Base-by-base conservation (phyloP, 2,329 filamentous ascomycete genomes). In the Aspergillus persii region DNA sequence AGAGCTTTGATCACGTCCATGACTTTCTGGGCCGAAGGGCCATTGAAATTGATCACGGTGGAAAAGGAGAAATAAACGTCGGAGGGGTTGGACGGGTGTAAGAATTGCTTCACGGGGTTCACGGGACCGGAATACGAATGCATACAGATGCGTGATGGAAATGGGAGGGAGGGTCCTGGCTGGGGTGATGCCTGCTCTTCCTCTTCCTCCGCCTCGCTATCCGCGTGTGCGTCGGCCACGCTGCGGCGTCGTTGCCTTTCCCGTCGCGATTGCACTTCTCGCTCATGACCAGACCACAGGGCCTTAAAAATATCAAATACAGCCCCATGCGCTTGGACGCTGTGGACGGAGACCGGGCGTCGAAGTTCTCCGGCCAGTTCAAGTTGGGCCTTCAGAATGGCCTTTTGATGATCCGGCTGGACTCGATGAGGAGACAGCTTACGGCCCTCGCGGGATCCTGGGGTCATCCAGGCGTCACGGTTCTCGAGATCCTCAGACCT, bases 1-100 rank as follows among this genome's bases (percentile, higher is more conserved):
- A 96, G 81, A 2, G 84, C 83, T 60, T 83, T 84, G 51, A 98
- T 83, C 23, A 88, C 84, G 23, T 92, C 86, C 27, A 85, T 82
- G 3, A 85, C 85, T 57, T 87, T 84, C 67, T 79, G 80, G 49
- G 80, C 71, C 68, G 80, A 66, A 66, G 72, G 75, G 18, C 84
- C 79, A 33, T 83, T 82, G 67, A 93, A 84, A 70, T 98, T 99
- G 68, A 99, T 89, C 5, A 86, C 87, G 0, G 83, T 83, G 1
- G 92, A 97, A 71, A 98, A 96, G 1, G 92, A 96, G 68, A 96
- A 93, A 75, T 88, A 99, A 23, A 98, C 83, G 15, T 86, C 81
- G 0, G 87, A 86, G 0, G 94, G 94, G 8, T 95, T 86, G 1
- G 84, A 80, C 1, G 86, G 84, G 63, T 89, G 83, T 51, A 92